These are phyloP conservation scores for Teratosphaeria gauchensis DNA, from an alignment of 2,329 filamentous ascomycete genomes.

Conservation along the genomic window DNA sequence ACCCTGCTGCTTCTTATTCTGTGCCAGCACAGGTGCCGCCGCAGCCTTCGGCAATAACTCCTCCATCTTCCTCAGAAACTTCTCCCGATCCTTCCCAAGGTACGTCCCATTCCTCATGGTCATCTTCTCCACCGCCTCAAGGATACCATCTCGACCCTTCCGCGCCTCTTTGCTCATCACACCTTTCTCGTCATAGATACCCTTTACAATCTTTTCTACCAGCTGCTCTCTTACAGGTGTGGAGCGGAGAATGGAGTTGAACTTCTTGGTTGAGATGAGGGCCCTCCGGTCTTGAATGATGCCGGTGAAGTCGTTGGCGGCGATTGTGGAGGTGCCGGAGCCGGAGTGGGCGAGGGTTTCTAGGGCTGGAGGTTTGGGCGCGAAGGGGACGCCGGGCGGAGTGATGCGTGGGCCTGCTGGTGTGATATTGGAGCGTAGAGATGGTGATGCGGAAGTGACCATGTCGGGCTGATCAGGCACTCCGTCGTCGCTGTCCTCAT, in stretches of 20 bases:
- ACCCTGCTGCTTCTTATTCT: not conserved
- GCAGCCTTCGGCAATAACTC: conserved; percentile 9
- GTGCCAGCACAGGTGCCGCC: not conserved
- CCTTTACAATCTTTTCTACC: conserved; percentile 16
- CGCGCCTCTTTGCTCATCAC: conserved; percentile 5
- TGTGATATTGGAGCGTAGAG: not conserved
- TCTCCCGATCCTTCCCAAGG: conserved; percentile 18
- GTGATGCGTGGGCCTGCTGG: not conserved
- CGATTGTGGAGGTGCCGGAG: conserved; percentile 16
- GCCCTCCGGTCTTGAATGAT: conserved; percentile 17
- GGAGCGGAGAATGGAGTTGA: conserved; percentile 5
- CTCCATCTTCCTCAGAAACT: conserved; percentile 24
- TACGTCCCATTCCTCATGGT: conserved; percentile 18
- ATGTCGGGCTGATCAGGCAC: not conserved
- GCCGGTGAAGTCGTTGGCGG: conserved; percentile 14
- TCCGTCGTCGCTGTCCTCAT: not conserved
- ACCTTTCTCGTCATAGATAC: conserved; percentile 13
- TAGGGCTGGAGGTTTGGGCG: not conserved
- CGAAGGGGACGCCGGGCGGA: not conserved
- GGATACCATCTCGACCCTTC: conserved; percentile 9
- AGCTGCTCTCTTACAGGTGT: conserved; percentile 8
- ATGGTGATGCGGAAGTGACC: not conserved
- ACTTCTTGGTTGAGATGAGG: conserved; percentile 3
- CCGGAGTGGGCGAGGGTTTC: conserved; percentile 3
- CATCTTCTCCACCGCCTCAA: conserved; percentile 14